These are phyloP conservation scores for Phytophthora ohioensis DNA, from an alignment of 352 stramenopile genomes.

Conservation along the genomic window DNA sequence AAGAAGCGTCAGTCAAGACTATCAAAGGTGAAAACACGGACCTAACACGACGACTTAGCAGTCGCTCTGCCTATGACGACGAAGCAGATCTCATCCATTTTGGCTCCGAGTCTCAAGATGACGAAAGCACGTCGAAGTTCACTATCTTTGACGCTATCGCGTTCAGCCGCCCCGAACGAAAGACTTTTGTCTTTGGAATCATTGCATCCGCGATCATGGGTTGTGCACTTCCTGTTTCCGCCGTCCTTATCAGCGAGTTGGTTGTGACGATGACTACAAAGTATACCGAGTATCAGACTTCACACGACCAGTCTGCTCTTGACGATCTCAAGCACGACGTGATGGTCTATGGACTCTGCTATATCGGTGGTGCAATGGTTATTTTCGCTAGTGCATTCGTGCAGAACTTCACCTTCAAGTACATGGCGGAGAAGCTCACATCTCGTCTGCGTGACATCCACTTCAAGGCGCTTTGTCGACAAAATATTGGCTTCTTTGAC, in stretches of 20 bases:
- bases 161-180: not conserved
- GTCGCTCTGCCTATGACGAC: not conserved
- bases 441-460: conserved; percentile 56
- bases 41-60: not conserved
- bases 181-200: not conserved
- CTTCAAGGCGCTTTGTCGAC: conserved; percentile 28
- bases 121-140: not conserved
- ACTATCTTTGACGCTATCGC: not conserved
- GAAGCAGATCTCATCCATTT: not conserved
- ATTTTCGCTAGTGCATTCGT: conserved; percentile 40
- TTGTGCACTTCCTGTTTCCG: conserved; percentile 29
- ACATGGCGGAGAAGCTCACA: conserved; percentile 60
- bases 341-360: not conserved
- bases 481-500: not conserved
- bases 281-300: conserved; percentile 32
- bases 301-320: conserved; percentile 32
- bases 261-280: conserved; percentile 27
- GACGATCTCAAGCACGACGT: conserved; percentile 53
- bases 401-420: conserved; percentile 59
- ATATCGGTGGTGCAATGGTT: not conserved
- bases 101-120: not conserved
- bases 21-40: not conserved
- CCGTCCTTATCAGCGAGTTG: conserved; percentile 34
- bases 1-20: not conserved
- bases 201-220: not conserved